phyloP scores from a whole-genome alignment of 257 asterid genomes.

The Nicotiana tabacum region DNA sequence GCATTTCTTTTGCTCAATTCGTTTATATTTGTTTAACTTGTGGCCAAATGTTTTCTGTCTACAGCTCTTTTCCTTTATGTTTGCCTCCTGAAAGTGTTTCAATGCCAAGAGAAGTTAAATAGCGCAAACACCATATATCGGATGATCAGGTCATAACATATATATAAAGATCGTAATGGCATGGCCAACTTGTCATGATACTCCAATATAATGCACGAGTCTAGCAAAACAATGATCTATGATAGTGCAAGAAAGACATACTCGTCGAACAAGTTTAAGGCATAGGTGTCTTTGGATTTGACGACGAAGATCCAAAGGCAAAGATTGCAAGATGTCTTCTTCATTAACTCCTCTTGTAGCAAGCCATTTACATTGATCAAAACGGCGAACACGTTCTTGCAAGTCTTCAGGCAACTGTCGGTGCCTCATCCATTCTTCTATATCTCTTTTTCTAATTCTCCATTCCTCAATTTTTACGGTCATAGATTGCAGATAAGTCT shows the following conservation, averaged over 20 bases:
- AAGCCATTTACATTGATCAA: constrained; percentile 80
- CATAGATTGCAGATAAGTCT: constrained; percentile 92
- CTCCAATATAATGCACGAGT: background rate
- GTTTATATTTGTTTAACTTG: background rate
- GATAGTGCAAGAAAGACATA: constrained; percentile 28
- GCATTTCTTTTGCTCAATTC: constrained; percentile 6
- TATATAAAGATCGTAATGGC: background rate
- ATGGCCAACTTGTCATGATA: background rate
- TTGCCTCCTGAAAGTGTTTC: background rate
- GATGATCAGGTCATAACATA: background rate
- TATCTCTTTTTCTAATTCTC: constrained; percentile 82
- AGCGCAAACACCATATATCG: background rate
- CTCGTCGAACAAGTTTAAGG: constrained; percentile 94
- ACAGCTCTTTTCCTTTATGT: background rate
- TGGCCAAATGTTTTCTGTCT: background rate
- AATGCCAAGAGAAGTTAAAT: background rate
- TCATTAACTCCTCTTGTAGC: constrained; percentile 95
- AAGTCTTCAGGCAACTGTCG: constrained; percentile 81
- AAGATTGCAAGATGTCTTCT: constrained; percentile 62
- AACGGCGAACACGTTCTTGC: constrained; percentile 88
- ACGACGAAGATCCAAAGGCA: constrained; percentile 86
- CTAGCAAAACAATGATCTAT: background rate
- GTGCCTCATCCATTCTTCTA: constrained; percentile 99
- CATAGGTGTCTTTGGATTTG: constrained; percentile 92
- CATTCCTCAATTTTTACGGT: constrained; percentile 96